Evolutionary conservation across 2,329 filamentous ascomycete species (phyloP), one percentile per base, ranked within the genome.

Genomic region (Colletotrichum tabaci): DNA sequence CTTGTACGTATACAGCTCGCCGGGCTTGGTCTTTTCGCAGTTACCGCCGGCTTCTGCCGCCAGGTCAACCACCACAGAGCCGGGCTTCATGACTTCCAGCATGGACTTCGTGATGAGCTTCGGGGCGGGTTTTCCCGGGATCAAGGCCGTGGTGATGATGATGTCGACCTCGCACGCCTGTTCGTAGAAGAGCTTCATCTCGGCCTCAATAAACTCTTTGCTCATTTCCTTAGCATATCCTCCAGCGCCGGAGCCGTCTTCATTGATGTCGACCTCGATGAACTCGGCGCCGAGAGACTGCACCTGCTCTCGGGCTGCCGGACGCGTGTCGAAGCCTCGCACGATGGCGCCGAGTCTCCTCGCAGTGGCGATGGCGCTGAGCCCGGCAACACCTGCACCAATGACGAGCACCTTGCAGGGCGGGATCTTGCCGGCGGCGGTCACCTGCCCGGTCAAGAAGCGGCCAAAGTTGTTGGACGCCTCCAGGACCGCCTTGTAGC

Each of bases 191-290:
- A 98, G 87, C 80, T 94, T 95, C 94, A 97, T 97, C 80, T 98
- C 94, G 7, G 94, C 94, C 72, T 94, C 94, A 79, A 96, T 94
- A 77, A 97, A 98, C 75, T 96, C 94, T 77, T 96, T 95, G 66
- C 94, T 96, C 94, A 97, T 97, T 78, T 95, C 94, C 78, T 97
- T 97, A 64, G 94, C 94, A 77, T 98, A 98, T 18, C 95, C 95
- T 38, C 95, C 94, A 10, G 93, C 91, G 2, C 94, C 94, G 15
- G 92, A 91, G 2, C 95, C 95, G 72, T 96, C 94, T 82, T 98
- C 95, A 75, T 96, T 81, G 26, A 97, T 86, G 16, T 94, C 92
- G 26, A 97, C 94, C 81, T 97, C 94, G 75, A 97, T 89, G 77
- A 97, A 97, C 78, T 97, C 95, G 21, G 94, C 95, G 35, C 95